Base-by-base conservation (phyloP, 1,284 basidiomycete genomes). In the Sporisorium graminicola region DNA sequence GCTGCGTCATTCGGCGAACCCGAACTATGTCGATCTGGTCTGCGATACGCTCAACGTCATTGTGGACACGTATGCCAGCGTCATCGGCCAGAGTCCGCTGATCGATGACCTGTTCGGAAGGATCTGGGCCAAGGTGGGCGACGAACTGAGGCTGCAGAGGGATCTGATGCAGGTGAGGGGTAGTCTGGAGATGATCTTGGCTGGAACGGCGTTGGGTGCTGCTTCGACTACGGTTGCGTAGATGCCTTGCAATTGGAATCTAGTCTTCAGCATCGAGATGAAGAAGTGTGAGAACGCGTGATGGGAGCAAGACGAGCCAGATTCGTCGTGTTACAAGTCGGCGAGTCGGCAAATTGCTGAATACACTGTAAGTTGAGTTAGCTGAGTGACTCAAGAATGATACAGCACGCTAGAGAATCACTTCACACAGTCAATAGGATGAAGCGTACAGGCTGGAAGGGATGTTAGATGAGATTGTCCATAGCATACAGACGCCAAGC, bases 31-130 rank as follows among this genome's bases (percentile, higher is more conserved):
- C 35, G 91, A 92, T 75, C 89, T 94, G 84, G 94, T 93, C 9
- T 92, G 92, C 78, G 93, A 97, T 77, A 90, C 96, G 37, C 90
- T 93, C 18, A 88, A 89, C 18, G 88, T 97, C 9, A 90, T 98
- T 35, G 91, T 98, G 65, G 96, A 98, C 68, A 92, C 97, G 88
- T 99, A 99, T 85, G 89, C 90, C 0, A 90, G 93, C 2, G 91
- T 97, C 20, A 88, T 99, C 18, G 96, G 96, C 1, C 94, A 97
- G 86, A 96, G 95, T 29, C 94, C 95, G 0, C 87, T 96, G 52
- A 93, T 99, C 61, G 97, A 99, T 86, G 79, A 82, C 49, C 88
- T 98, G 35, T 92, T 99, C 78, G 88, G 92, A 22, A 91, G 92
- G 54, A 88, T 99, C 54, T 91, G 91, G 68, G 92, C 91, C 81